These are phyloP conservation scores for Agaricus sinodeliciosus DNA, from an alignment of 768 basidiomycete species.

Conservation along the genomic window DNA sequence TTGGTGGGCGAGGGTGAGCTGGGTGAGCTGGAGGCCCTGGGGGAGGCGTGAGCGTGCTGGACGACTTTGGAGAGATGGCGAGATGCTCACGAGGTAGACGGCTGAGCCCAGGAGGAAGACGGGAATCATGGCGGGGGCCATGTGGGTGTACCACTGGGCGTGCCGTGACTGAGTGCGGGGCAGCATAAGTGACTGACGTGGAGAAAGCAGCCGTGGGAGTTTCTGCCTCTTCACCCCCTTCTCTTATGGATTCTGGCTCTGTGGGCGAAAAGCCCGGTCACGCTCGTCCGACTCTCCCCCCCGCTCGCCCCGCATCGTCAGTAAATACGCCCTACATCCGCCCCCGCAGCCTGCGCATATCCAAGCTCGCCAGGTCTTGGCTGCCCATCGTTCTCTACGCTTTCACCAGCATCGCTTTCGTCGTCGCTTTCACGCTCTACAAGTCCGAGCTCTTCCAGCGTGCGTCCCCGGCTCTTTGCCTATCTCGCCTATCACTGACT, in stretches of 20 bases:
- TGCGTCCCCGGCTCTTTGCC: constrained; percentile 28
- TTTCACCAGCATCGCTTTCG: constrained; percentile 68
- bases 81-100: constrained; percentile 57
- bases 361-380: constrained; percentile 64
- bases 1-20: constrained; percentile 61
- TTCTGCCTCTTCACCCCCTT: constrained; percentile 7
- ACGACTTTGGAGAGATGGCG: neutral
- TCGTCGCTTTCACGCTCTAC: constrained; percentile 80
- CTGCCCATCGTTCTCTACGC: constrained; percentile 72
- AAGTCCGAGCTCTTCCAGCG: constrained; percentile 76
- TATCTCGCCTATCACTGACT: neutral
- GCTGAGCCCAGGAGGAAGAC: constrained; percentile 73
- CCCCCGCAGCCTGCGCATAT: constrained; percentile 46
- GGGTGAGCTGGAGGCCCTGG: constrained; percentile 63
- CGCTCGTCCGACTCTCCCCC: constrained; percentile 5
- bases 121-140: constrained; percentile 74
- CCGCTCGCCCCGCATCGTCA: neutral
- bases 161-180: constrained; percentile 38
- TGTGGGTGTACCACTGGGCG: constrained; percentile 60
- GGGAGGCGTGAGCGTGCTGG: neutral
- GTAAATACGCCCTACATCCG: constrained; percentile 13
- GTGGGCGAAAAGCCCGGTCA: constrained; percentile 13
- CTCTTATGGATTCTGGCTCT: neutral
- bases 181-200: neutral
- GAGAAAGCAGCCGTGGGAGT: neutral